A percentile compares a stretch with the other conserved stretches of the same genome.
phyloP scores from a whole-genome alignment of 2,329 filamentous ascomycete species.

The Nectriaceae sp. region DNA sequence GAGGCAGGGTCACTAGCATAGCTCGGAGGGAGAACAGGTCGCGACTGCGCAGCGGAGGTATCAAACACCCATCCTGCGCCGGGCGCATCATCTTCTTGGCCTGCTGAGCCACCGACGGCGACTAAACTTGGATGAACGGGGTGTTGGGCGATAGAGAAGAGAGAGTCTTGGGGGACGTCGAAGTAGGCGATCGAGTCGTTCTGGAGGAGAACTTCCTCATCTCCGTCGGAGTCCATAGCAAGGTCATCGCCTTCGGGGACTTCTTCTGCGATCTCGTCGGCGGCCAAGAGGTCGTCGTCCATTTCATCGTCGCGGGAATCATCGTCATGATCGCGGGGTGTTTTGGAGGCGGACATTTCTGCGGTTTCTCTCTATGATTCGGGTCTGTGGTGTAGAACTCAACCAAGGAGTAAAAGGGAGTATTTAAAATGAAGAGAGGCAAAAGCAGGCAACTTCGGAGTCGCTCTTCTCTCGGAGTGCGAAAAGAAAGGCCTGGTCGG shows the following conservation, averaged over 20 bases:
- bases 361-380: not conserved
- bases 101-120: constrained; percentile 78
- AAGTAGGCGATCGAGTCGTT: constrained; percentile 96
- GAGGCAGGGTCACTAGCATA: constrained; percentile 67
- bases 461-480: not conserved
- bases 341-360: constrained; percentile 33
- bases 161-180: constrained; percentile 83
- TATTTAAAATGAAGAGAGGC: not conserved
- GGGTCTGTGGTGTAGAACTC: constrained; percentile 1
- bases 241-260: constrained; percentile 75
- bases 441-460: too few species aligned
- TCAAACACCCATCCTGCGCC: constrained; percentile 89
- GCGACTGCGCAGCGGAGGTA: constrained; percentile 60
- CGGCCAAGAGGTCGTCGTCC: constrained; percentile 40
- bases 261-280: constrained; percentile 70
- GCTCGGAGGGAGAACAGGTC: constrained; percentile 74
- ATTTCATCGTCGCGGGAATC: constrained; percentile 15
- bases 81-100: constrained; percentile 57
- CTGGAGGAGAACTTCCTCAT: constrained; percentile 76
- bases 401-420: not conserved
- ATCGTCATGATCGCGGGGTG: constrained; percentile 24
- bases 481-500: not conserved
- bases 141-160: constrained; percentile 95
- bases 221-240: constrained; percentile 78
- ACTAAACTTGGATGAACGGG: constrained; percentile 76